Conservation (phyloP, 352 stramenopile genomes). For the Peronosclerospora sorghi region DNA sequence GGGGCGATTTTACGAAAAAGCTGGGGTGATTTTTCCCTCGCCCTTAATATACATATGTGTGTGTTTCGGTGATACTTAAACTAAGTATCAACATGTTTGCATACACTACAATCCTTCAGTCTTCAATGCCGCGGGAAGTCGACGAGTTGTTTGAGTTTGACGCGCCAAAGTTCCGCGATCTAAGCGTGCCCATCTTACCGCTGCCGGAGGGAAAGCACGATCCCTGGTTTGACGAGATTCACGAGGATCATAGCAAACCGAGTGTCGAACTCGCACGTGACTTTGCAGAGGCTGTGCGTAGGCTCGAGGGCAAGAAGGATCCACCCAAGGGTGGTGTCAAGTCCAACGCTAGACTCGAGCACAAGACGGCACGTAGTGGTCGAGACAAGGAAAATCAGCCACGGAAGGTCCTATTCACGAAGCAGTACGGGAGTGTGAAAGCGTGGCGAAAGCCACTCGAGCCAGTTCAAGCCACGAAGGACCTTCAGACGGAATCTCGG, state of each 20-base stretch:
- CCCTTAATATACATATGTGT: neutral
- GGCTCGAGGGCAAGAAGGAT: slow-evolving; percentile 10
- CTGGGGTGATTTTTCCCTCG: too few species aligned
- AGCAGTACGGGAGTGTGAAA: slow-evolving; percentile 13
- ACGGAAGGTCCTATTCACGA: neutral
- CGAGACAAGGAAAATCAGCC: neutral
- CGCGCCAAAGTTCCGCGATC: slow-evolving; percentile 42
- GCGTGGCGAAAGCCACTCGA: slow-evolving; percentile 12
- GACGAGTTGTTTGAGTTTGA: slow-evolving; percentile 73
- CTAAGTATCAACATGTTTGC: neutral
- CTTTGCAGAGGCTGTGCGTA: slow-evolving; percentile 8
- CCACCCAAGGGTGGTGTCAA: slow-evolving; percentile 3
- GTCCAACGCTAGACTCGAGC: neutral
- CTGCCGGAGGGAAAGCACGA: slow-evolving; percentile 22
- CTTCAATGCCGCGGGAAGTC: slow-evolving; percentile 12
- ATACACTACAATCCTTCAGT: neutral
- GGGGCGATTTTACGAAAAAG: too few species aligned
- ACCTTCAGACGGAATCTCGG: neutral
- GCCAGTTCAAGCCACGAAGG: slow-evolving; percentile 7
- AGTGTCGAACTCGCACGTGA: slow-evolving; percentile 40
- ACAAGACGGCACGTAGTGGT: neutral
- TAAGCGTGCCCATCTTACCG: slow-evolving; percentile 20
- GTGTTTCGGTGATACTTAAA: too few species aligned
- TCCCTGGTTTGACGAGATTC: slow-evolving; percentile 52
- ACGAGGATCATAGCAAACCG: slow-evolving; percentile 41